Conservation (phyloP, 345 rosid genomes). For the Limnanthes douglasii region DNA sequence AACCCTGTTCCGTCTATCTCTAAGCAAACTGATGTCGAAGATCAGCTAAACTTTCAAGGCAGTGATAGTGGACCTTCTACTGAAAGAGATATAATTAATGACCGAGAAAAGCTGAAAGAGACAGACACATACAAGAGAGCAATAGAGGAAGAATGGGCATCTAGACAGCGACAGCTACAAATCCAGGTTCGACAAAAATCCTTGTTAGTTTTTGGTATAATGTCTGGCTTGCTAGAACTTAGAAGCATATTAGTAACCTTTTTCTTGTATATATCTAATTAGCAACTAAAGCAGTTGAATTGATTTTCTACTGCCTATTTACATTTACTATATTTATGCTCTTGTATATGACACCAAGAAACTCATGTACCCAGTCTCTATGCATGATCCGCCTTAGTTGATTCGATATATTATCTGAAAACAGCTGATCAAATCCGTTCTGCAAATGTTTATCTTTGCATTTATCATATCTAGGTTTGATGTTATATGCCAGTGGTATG, state of each 20-base stretch:
- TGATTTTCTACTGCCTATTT: no score
- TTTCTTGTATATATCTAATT: no score
- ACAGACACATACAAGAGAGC: slow-evolving; percentile 80
- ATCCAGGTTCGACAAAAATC: slow-evolving; percentile 38
- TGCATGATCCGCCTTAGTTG: background rate
- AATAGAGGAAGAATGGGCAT: slow-evolving; percentile 71
- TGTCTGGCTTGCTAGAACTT: background rate
- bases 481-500: no score
- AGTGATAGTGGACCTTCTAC: slow-evolving; percentile 8
- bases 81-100: slow-evolving; percentile 30
- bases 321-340: background rate
- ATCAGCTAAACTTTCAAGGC: slow-evolving; percentile 8
- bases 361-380: background rate
- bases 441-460: no score
- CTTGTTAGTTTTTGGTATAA: background rate
- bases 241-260: background rate
- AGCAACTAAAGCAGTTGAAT: no score
- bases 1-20: slow-evolving; percentile 9
- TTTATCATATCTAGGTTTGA: no score
- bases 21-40: slow-evolving; percentile 3
- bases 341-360: no score
- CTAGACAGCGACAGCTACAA: slow-evolving; percentile 52
- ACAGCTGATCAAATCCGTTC: no score
- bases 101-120: slow-evolving; percentile 68
- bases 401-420: background rate